These are phyloP conservation scores for Lepiota venenata DNA, from an alignment of 768 basidiomycete species.

Conservation along the genomic window DNA sequence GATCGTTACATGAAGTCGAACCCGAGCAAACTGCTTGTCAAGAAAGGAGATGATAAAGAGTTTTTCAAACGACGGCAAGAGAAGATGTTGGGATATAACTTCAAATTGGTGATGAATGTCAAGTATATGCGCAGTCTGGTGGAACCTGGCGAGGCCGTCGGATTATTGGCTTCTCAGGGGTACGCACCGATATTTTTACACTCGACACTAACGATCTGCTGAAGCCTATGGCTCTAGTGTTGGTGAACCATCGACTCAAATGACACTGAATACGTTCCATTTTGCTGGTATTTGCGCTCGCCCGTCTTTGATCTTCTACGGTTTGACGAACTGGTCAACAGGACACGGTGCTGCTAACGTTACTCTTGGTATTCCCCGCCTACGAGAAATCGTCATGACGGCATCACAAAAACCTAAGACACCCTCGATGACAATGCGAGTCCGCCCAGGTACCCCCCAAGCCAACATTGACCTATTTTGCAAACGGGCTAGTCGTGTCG, in stretches of 20 bases:
- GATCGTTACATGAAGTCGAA: conserved; percentile 78
- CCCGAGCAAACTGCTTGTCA: conserved; percentile 44
- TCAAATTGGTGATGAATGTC: conserved; percentile 82
- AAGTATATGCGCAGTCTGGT: conserved; percentile 93
- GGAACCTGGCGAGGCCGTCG: conserved; percentile 98
- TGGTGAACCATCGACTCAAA: conserved; percentile 98
- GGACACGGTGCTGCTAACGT: conserved; percentile 99
- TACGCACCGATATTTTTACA: conserved; percentile 32
- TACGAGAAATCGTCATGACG: conserved; percentile 99
- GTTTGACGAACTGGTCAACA: conserved; percentile 24
- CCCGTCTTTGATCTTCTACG: neutral
- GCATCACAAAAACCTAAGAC: conserved; percentile 95
- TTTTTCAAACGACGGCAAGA: conserved; percentile 41
- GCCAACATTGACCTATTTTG: conserved; percentile 74
- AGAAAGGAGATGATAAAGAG: conserved; percentile 29
- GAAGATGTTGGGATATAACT: conserved; percentile 50
- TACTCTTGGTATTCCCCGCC: conserved; percentile 96
- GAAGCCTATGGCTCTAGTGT: conserved; percentile 51
- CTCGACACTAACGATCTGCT: neutral
- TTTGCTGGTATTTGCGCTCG: conserved; percentile 68
- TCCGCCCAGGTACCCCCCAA: conserved; percentile 48
- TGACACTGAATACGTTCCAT: conserved; percentile 99
- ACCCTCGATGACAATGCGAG: conserved; percentile 90
- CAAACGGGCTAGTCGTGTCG: conserved; percentile 82
- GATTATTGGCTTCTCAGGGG: conserved; percentile 96